These are phyloP conservation scores for Aquilaria yunnanensis DNA, from an alignment of 345 rosid genomes.

Conservation along the genomic window DNA sequence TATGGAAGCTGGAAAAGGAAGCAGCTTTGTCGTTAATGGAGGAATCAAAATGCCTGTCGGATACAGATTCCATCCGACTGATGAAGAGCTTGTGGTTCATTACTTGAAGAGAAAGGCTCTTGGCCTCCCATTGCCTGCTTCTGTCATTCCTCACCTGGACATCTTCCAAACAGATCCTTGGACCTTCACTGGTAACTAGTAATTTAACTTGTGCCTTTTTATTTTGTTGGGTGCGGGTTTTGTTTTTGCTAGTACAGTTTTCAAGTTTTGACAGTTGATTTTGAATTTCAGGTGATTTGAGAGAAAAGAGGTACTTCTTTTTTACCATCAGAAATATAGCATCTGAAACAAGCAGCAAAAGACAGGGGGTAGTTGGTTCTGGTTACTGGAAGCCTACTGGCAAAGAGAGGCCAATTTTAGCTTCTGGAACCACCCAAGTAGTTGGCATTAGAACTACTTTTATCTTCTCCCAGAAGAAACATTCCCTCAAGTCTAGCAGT, in stretches of 20 bases:
- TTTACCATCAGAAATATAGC: conserved; percentile 23
- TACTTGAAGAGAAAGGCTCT: conserved; percentile 60
- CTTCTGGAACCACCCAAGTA: conserved; percentile 26
- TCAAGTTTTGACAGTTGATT: not conserved
- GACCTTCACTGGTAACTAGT: conserved; percentile 51
- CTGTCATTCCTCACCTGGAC: conserved; percentile 66
- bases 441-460: conserved; percentile 53
- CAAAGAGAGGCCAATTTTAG: conserved; percentile 43
- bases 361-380: conserved; percentile 34
- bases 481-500: conserved; percentile 18
- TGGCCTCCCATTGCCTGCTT: conserved; percentile 61
- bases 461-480: conserved; percentile 32
- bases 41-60: conserved; percentile 71
- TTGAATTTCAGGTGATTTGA: conserved; percentile 43
- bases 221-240: too few relatives aligned
- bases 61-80: conserved; percentile 77
- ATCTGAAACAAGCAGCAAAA: conserved; percentile 16
- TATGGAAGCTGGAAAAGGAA: conserved; percentile 8
- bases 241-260: not conserved
- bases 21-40: conserved; percentile 29
- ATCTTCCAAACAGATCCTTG: conserved; percentile 62
- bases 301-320: conserved; percentile 77
- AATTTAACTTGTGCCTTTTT: too few relatives aligned
- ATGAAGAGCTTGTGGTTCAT: conserved; percentile 80
- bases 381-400: conserved; percentile 73